A percentile compares a stretch with the other conserved stretches of the same genome.
Conservation (phyloP, 2,329 filamentous ascomycete species). For the Aureobasidium sp. region DNA sequence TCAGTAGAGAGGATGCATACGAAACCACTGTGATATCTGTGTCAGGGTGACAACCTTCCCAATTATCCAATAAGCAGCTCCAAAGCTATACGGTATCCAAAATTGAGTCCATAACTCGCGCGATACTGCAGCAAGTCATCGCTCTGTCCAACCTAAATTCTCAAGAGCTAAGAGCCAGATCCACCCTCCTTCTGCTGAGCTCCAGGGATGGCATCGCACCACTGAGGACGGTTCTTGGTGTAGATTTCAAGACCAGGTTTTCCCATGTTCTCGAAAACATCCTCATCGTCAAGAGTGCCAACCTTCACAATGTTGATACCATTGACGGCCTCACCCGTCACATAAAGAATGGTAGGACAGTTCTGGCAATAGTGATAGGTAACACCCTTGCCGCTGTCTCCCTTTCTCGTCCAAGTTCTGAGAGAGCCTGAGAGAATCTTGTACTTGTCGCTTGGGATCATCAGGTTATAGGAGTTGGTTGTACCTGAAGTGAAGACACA, state of each 20-base stretch:
- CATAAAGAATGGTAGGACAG: slow-evolving; percentile 26
- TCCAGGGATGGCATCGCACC: slow-evolving; percentile 22
- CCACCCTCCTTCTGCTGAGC: slow-evolving; percentile 23
- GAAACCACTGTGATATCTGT: not conserved
- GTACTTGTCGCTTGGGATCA: slow-evolving; percentile 25
- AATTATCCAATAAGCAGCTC: not conserved
- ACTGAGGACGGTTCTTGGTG: slow-evolving; percentile 24
- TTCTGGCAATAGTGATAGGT: slow-evolving; percentile 26
- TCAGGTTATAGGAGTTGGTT: slow-evolving; percentile 26
- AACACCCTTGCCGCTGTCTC: slow-evolving; percentile 27
- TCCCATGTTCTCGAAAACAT: slow-evolving; percentile 18
- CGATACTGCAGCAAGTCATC: not conserved
- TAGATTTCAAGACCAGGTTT: slow-evolving; percentile 26
- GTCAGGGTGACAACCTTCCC: not conserved
- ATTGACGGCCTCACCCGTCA: slow-evolving; percentile 20
- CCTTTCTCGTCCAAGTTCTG: slow-evolving; percentile 22
- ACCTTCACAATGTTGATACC: slow-evolving; percentile 27
- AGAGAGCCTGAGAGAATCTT: slow-evolving; percentile 23
- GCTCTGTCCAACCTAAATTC: not conserved
- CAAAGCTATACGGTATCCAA: not conserved
- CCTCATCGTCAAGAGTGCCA: slow-evolving; percentile 27
- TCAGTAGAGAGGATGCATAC: not conserved
- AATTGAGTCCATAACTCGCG: not conserved
- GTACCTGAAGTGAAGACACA: slow-evolving; percentile 11
- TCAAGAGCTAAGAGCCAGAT: not conserved